Conservation (phyloP, 2,329 filamentous ascomycete species). For the Penicillium olsonii region DNA sequence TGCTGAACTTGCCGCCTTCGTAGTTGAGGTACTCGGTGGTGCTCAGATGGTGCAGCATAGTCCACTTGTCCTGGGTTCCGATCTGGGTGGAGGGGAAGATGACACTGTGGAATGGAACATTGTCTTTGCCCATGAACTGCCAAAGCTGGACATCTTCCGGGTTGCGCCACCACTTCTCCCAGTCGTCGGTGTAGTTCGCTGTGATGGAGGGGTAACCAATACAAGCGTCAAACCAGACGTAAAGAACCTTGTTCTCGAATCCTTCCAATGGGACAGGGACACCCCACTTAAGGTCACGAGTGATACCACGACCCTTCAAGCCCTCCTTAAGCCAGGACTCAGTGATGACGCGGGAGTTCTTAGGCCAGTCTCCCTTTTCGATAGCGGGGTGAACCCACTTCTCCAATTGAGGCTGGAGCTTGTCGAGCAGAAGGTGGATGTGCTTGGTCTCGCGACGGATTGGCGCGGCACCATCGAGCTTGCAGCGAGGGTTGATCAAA, state of each 20-base stretch:
- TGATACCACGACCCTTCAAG: slow-evolving; percentile 83
- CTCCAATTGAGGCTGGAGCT: slow-evolving; percentile 74
- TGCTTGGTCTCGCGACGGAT: slow-evolving; percentile 83
- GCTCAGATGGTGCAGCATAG: slow-evolving; percentile 81
- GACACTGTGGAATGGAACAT: slow-evolving; percentile 83
- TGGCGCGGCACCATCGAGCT: slow-evolving; percentile 81
- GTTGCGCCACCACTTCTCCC: slow-evolving; percentile 94
- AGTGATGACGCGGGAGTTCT: slow-evolving; percentile 47
- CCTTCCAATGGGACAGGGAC: slow-evolving; percentile 61
- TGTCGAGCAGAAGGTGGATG: slow-evolving; percentile 83
- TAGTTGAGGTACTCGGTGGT: slow-evolving; percentile 91
- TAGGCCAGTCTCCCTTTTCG: slow-evolving; percentile 62
- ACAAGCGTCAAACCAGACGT: slow-evolving; percentile 91
- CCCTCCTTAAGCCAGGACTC: slow-evolving; percentile 66
- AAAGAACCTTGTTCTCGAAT: slow-evolving; percentile 79
- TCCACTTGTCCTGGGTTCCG: slow-evolving; percentile 83
- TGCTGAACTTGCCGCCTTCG: slow-evolving; percentile 88
- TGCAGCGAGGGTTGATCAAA: slow-evolving; percentile 84
- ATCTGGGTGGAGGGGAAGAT: slow-evolving; percentile 89
- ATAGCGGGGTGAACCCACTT: slow-evolving; percentile 75
- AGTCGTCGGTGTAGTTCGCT: slow-evolving; percentile 80
- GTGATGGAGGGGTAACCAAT: slow-evolving; percentile 97
- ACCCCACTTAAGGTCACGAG: slow-evolving; percentile 90
- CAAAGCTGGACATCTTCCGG: slow-evolving; percentile 85
- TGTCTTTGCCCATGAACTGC: slow-evolving; percentile 95